These are phyloP conservation scores for Stephanodiscus triporus DNA, from an alignment of 108 stramenopile species.

Conservation along the genomic window DNA sequence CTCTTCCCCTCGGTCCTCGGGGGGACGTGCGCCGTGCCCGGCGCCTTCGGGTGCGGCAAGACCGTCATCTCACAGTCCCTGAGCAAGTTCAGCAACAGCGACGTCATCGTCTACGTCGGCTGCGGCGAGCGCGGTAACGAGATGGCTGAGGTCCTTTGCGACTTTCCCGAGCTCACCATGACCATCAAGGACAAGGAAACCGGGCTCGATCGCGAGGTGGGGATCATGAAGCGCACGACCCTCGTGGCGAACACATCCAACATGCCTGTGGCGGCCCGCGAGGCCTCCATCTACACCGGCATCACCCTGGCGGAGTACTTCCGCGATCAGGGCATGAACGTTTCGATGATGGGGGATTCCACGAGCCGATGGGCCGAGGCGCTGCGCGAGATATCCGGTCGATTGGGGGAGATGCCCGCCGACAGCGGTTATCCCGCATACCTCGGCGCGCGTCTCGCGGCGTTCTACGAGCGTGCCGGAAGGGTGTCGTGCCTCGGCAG, in stretches of 20 bases:
- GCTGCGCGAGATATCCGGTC: constrained; percentile 99
- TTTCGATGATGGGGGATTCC: constrained; percentile 99
- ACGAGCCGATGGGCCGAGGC: constrained; percentile 99
- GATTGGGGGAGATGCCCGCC: constrained; percentile 99
- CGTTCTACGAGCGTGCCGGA: constrained; percentile 99
- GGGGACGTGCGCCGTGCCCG: constrained; percentile 99
- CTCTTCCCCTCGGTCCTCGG: constrained; percentile 99
- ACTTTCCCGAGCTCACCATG: constrained; percentile 99
- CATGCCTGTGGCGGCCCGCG: constrained; percentile 99
- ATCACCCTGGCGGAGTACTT: constrained; percentile 98
- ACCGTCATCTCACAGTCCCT: constrained; percentile 99
- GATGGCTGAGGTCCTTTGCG: constrained; percentile 99
- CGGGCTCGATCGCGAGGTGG: constrained; percentile 92
- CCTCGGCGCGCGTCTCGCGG: constrained; percentile 99
- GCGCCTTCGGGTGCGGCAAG: constrained; percentile 99
- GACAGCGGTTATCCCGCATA: constrained; percentile 99
- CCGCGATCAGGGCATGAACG: constrained; percentile 99
- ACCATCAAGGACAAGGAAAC: constrained; percentile 82
- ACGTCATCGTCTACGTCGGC: constrained; percentile 90
- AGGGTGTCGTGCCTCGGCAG: constrained; percentile 97
- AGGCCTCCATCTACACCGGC: constrained; percentile 99
- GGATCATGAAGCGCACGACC: constrained; percentile 99
- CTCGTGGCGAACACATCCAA: constrained; percentile 99
- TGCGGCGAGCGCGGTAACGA: constrained; percentile 98
- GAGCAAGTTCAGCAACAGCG: constrained; percentile 98